Base-by-base conservation (phyloP, 345 rosid species). In the Acer saccharum region DNA sequence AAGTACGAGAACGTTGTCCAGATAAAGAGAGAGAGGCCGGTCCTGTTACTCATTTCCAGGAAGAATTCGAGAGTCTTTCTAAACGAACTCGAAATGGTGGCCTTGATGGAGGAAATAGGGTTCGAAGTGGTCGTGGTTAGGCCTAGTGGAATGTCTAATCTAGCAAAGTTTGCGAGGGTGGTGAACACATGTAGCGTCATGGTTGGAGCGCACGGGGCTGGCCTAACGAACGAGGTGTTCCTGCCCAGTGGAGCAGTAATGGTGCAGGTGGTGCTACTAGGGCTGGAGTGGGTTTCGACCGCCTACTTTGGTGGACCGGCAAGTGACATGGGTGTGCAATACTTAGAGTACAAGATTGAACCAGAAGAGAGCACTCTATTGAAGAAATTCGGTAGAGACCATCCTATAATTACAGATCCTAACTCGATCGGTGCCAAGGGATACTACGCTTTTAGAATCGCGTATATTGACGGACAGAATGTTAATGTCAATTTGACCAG, bases 141-240 rank as follows among this genome's bases (percentile, higher is more conserved):
- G 54, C 75, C 83, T 23, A 67, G 63, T 23, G 54, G 11, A n/a
- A 75, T 72, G 82, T 78, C 74, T 16, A 72, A 79, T 57, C 73
- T 86, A 44, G 86, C 71, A 41, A 48, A 63, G 61, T 61, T 64
- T 13, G 50, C 83, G 0, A 60, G 50, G 82, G 65, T 62, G 0
- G 68, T 84, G 17, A 79, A 81, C 27, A 81, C 86, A 0, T 82
- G 87, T 29, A 75, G 74, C 55, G 68, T 82, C 14, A 74, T 87
- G 78, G 80, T 81, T n/a, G 89, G 86, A 17, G 77, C 62, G 21
- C 89, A 87, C 10, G 87, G 89, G 9, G 86, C 86, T 2, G 87
- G 87, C n/a, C 77, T 87, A 10, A 72, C 89, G 9, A 81, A 82
- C 6, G 80, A 55, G 50, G 43, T 87, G 52, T 84, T 87, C 78